A percentile compares a stretch with the other conserved stretches of the same genome.
phyloP scores from a whole-genome alignment of 2,329 filamentous ascomycete species.

The Sporothrix euskadiensis region DNA sequence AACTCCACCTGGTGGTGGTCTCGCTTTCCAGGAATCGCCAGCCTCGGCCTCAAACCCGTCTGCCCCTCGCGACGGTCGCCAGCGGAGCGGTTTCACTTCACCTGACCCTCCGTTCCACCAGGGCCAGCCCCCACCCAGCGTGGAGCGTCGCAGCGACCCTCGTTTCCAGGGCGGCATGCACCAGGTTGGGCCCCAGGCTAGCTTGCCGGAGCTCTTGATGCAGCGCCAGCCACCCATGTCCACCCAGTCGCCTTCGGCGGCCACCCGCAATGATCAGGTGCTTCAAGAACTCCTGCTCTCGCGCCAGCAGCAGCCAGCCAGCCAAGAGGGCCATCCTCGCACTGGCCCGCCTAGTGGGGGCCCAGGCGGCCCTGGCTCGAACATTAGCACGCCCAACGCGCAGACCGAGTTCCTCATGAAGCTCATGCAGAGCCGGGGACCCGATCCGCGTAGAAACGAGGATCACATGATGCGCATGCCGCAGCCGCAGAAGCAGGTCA shows the following conservation, averaged over 20 bases:
- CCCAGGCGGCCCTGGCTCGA: neutral
- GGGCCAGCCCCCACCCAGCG: conserved; percentile 45
- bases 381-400: conserved; percentile 48
- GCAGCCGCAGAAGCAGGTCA: conserved; percentile 54
- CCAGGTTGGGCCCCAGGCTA: conserved; percentile 50
- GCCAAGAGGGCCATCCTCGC: conserved; percentile 46
- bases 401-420: conserved; percentile 85
- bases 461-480: conserved; percentile 55
- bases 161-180: conserved; percentile 40
- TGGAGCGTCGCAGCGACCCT: conserved; percentile 50
- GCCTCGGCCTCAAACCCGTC: neutral
- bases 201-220: conserved; percentile 60
- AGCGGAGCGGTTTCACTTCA: conserved; percentile 47
- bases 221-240: conserved; percentile 52
- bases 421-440: conserved; percentile 66
- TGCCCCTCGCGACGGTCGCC: conserved; percentile 36
- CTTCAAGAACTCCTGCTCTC: conserved; percentile 62
- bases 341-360: conserved; percentile 14
- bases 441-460: conserved; percentile 49
- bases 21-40: conserved; percentile 32
- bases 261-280: conserved; percentile 49
- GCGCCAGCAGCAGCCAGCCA: conserved; percentile 56
- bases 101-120: conserved; percentile 45
- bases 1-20: conserved; percentile 16
- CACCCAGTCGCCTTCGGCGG: conserved; percentile 19